Evolutionary conservation across 352 stramenopile species (phyloP).

Genomic region (Phytophthora constricta): DNA sequence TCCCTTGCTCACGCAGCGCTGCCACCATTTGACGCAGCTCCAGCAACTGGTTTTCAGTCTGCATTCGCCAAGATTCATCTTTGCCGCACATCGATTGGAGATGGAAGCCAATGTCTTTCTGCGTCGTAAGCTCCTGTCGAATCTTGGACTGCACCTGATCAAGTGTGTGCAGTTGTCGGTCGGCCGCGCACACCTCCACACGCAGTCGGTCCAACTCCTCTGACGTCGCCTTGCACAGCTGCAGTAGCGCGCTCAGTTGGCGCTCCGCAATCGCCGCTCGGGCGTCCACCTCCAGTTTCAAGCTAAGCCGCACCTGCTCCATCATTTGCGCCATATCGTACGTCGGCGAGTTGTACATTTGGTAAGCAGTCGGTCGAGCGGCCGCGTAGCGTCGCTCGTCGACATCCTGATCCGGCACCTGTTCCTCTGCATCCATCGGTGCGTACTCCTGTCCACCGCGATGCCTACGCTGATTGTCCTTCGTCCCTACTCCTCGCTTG

Average conservation of each 20-base stretch:
- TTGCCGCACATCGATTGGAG: slow-evolving; percentile 86
- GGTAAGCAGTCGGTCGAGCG: slow-evolving; percentile 22
- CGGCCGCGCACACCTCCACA: slow-evolving; percentile 71
- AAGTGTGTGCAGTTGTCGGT: slow-evolving; percentile 78
- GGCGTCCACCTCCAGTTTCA: slow-evolving; percentile 86
- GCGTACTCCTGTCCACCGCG: slow-evolving; percentile 23
- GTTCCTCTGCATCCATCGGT: slow-evolving; percentile 21
- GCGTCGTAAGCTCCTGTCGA: slow-evolving; percentile 77
- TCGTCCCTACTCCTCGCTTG: slow-evolving; percentile 36
- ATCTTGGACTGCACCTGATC: slow-evolving; percentile 82
- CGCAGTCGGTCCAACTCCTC: slow-evolving; percentile 77
- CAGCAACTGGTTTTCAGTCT: slow-evolving; percentile 82
- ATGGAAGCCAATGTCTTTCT: slow-evolving; percentile 85
- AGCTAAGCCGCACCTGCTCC: slow-evolving; percentile 81
- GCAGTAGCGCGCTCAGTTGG: slow-evolving; percentile 75
- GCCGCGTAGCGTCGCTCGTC: slow-evolving; percentile 10
- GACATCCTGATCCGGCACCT: slow-evolving; percentile 26
- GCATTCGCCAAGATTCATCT: slow-evolving; percentile 86
- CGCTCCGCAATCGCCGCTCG: slow-evolving; percentile 77
- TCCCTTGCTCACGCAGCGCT: slow-evolving; percentile 72
- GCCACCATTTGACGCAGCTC: slow-evolving; percentile 80
- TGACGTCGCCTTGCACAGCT: slow-evolving; percentile 75
- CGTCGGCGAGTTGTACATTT: slow-evolving; percentile 72
- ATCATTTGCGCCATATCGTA: slow-evolving; percentile 88
- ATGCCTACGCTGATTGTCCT: slow-evolving; percentile 43